Base-by-base conservation (phyloP, 768 basidiomycete genomes). In the Leccinum truebloodii region DNA sequence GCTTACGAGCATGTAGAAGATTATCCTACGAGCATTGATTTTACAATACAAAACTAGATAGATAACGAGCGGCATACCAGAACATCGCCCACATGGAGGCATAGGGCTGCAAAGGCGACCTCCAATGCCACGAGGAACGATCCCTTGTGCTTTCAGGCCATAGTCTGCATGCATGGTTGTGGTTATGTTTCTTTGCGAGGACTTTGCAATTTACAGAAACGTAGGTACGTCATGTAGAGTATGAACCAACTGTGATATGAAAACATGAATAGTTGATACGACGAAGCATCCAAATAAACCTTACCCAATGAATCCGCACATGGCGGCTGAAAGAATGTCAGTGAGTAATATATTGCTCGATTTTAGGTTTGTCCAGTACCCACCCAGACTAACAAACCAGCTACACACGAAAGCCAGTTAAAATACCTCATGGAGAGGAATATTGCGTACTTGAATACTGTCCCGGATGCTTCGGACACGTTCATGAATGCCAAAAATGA, bases 161-260 rank as follows among this genome's bases (percentile, higher is more conserved):
- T 57, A 62, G 60, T 58, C 67, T 67, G 8, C 12, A 48, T 18
- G 28, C 12, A 7, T 0, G 9, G 37, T 59, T 24, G 30, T 56
- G 16, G 48, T 1, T 51, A 71, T 92, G 89, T 0, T 49, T 39
- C 34, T 4, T 16, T n/a, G 16, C 46, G 4, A 57, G 30, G 1
- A 52, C 30, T 51, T 22, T 1, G 18, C 0, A 13, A 78, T 86
- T 63, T 63, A 86, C 87, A 82, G 79, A 88, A 92, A 73, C 76
- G 83, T 56, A 90, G 67, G 75, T 88, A 94, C 16, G 90, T 90
- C 30, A 89, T 59, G 71, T 87, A 88, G 72, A 90, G 85, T 37
- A 81, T 70, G 61, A 80, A 78, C 88, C 89, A 91, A 52, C 82
- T 77, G 76, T 41, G 55, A 79, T 78, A 28, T 18, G 14, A 50